Evolutionary conservation across 495 filamentous ascomycete species (phyloP), one percentile per base, ranked within the genome.

Genomic region (Tricharina praecox): DNA sequence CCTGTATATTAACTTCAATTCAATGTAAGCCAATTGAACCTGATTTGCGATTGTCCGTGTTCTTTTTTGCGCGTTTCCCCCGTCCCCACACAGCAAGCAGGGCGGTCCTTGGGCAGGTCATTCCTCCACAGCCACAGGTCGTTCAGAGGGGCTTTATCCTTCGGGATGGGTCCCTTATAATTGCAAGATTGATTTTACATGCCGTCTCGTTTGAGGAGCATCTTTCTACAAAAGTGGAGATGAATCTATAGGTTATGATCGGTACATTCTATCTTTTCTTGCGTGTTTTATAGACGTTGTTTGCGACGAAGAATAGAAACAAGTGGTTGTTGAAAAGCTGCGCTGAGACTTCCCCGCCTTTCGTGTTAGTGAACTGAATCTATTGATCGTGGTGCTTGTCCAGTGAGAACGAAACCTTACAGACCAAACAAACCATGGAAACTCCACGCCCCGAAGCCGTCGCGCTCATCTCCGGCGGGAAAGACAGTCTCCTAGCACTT

Each of bases 401-500:
- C n/a, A n/a, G n/a, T 25, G 24, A 3, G 11, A 13, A 11, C 2
- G 13, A 3, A 11, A 25, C 41, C 13, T 26, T 21, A 13, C 13
- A 10, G 37, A 15, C 10, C 20, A 15, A 20, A 15, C 37, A 40
- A 40, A 23, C 41, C 18, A n/a, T 21, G 13, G 28, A 11, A n/a
- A 44, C 23, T 7, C 9, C 30, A 9, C 32, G 32, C 9, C 34
- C 45, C 18, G 53, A 87, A 47, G 90, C 94, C 43, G 83, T 97
- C 52, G 86, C 82, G 33, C 72, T 97, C 24, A 79, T 97, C 50
- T 97, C 90, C 13, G 90, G 90, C 49, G 90, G 90, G 34, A 97
- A 97, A 65, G 90, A 97, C 67, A 93, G 85, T 33, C 78, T 97
- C 62, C 94, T 81, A 68, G 86, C 85, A 1, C 71, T 94, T 52